Evolutionary conservation across 1,284 basidiomycete species (phyloP).

Genomic region (Dichomitus squalens): DNA sequence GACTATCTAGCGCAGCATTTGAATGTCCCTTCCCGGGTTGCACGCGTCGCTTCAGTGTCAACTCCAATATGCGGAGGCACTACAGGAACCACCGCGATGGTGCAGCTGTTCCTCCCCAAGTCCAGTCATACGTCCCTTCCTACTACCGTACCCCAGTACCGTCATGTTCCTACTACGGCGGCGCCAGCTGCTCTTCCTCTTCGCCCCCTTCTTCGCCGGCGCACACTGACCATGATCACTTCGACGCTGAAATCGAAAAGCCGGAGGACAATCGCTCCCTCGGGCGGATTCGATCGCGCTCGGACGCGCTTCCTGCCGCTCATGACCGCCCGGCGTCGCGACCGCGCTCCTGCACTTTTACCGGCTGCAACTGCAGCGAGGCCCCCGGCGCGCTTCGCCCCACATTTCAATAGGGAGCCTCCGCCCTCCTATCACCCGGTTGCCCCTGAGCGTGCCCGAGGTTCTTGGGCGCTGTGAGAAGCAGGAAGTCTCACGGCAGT

Average conservation of each 20-base stretch:
- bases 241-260: neutral
- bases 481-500: neutral
- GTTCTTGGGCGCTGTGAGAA: neutral
- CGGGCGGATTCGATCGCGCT: neutral
- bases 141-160: neutral
- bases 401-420: constrained; percentile 13
- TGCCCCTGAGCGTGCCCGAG: constrained; percentile 6
- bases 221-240: constrained; percentile 1
- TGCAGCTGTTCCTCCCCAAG: neutral
- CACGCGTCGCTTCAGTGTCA: constrained; percentile 75
- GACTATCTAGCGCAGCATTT: constrained; percentile 51
- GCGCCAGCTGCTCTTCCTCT: constrained; percentile 13
- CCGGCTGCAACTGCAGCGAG: constrained; percentile 20
- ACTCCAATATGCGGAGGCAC: constrained; percentile 81
- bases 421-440: constrained; percentile 2
- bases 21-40: constrained; percentile 74
- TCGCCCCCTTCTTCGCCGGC: constrained; percentile 17
- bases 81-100: constrained; percentile 59
- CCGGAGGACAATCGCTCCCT: too few species aligned
- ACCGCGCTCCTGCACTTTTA: constrained; percentile 19
- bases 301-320: constrained; percentile 4
- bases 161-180: constrained; percentile 4
- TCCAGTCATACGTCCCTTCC: neutral
- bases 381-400: constrained; percentile 22
- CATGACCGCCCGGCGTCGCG: constrained; percentile 6